Conservation (phyloP, 148 eudicot genomes). For the Euryodendron excelsum region DNA sequence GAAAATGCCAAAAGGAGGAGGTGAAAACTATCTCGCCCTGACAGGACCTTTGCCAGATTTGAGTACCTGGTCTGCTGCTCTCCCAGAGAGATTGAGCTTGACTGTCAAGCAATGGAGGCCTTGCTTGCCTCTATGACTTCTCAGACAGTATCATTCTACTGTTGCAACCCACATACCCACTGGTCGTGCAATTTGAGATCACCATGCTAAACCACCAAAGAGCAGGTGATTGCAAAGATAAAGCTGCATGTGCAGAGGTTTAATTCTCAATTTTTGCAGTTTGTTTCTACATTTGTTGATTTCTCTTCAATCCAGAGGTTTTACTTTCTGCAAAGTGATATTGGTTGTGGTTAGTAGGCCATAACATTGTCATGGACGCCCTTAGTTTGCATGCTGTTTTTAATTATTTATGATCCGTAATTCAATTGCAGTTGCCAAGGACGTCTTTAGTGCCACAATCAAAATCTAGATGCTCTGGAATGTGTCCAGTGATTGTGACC, state of each 20-base stretch:
- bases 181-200: neutral
- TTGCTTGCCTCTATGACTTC: slow-evolving; percentile 33
- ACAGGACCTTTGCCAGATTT: slow-evolving; percentile 76
- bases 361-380: neutral
- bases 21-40: slow-evolving; percentile 69
- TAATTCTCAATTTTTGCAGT: neutral
- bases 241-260: slow-evolving; percentile 4
- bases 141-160: neutral
- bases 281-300: neutral
- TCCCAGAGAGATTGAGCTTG: slow-evolving; percentile 46
- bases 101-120: slow-evolving; percentile 53
- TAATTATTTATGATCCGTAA: neutral
- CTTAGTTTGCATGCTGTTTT: neutral
- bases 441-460: neutral
- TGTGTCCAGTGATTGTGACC: neutral
- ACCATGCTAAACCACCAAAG: neutral
- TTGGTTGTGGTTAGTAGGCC: neutral
- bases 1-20: slow-evolving; percentile 51
- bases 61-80: slow-evolving; percentile 53
- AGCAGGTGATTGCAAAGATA: slow-evolving; percentile 1
- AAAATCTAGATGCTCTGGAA: neutral
- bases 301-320: neutral
- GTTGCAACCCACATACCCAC: neutral
- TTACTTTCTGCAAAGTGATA: slow-evolving; percentile 15
- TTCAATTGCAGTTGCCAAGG: neutral